A percentile compares a stretch with the other conserved stretches of the same genome.
phyloP scores from a whole-genome alignment of 495 filamentous ascomycete genomes.

The Corynascus novoguineensis region DNA sequence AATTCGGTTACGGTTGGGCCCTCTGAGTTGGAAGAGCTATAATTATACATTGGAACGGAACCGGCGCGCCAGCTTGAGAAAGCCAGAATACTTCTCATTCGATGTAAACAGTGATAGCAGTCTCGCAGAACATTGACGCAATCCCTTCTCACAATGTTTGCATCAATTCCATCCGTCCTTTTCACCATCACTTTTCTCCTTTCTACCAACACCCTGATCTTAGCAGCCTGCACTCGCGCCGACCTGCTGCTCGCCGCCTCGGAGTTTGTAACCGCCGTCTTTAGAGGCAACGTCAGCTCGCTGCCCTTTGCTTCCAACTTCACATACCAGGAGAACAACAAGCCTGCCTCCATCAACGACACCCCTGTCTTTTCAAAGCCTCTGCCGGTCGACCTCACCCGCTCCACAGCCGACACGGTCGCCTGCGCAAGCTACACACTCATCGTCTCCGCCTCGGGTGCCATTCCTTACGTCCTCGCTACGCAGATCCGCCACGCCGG shows the following conservation, averaged over 20 bases:
- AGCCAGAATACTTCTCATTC: too few relatives aligned
- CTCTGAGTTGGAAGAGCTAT: neutral
- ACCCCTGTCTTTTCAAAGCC: constrained; percentile 30
- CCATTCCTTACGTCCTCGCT: constrained; percentile 39
- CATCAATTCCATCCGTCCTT: neutral
- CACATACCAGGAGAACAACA: constrained; percentile 43
- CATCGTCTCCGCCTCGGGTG: constrained; percentile 33
- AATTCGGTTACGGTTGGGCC: neutral
- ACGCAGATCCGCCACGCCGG: constrained; percentile 40
- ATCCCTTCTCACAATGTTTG: neutral
- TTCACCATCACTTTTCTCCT: neutral
- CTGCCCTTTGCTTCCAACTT: constrained; percentile 35
- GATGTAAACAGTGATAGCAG: too few relatives aligned
- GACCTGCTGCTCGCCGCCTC: constrained; percentile 34
- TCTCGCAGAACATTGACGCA: too few relatives aligned
- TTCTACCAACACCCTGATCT: neutral
- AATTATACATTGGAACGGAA: too few relatives aligned
- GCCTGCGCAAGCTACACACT: constrained; percentile 43
- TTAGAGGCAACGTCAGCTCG: constrained; percentile 23
- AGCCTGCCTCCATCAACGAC: constrained; percentile 27
- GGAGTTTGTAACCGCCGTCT: constrained; percentile 34
- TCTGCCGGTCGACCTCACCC: constrained; percentile 36
- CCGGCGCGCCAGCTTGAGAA: too few relatives aligned
- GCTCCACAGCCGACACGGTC: constrained; percentile 36
- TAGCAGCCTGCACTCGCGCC: constrained; percentile 33